Percentiles rank a stretch among this genome's conserved stretches.
Conservation (phyloP, 805 yeast genomes). For the Saccharomycopsis olivae region DNA sequence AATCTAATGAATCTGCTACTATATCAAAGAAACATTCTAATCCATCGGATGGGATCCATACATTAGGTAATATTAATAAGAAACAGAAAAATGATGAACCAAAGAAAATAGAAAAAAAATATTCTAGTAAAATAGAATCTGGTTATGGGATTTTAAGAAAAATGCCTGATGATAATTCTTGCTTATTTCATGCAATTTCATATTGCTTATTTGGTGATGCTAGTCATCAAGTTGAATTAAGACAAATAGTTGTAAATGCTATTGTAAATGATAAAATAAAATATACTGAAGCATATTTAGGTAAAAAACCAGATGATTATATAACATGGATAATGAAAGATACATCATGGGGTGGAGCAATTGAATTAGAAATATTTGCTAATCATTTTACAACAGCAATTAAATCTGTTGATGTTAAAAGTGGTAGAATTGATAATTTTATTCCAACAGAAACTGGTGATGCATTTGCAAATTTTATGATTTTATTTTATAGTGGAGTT, state of each 20-base stretch:
- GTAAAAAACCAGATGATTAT: conserved; percentile 38
- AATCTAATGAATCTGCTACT: no score
- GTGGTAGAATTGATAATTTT: conserved; percentile 46
- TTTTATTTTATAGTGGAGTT: conserved; percentile 55
- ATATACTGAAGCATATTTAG: conserved; percentile 50
- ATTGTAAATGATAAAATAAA: conserved; percentile 33
- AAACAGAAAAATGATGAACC: neutral
- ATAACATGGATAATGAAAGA: conserved; percentile 48
- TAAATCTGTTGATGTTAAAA: conserved; percentile 54
- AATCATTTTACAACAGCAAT: conserved; percentile 41
- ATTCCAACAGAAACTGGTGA: conserved; percentile 26
- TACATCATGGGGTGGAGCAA: conserved; percentile 78
- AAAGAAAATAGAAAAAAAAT: neutral
- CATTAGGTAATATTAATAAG: neutral
- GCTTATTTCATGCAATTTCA: conserved; percentile 58
- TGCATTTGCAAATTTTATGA: conserved; percentile 28
- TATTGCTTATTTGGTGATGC: conserved; percentile 37
- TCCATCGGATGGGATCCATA: neutral
- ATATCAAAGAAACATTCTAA: no score
- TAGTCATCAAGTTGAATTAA: conserved; percentile 36
- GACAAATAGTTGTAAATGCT: conserved; percentile 39
- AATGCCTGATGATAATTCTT: conserved; percentile 71
- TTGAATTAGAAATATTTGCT: conserved; percentile 57
- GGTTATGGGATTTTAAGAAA: no score
- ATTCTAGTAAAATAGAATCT: neutral